phyloP scores from a whole-genome alignment of 331 rosid species.

The Erythrophleum ivorense region DNA sequence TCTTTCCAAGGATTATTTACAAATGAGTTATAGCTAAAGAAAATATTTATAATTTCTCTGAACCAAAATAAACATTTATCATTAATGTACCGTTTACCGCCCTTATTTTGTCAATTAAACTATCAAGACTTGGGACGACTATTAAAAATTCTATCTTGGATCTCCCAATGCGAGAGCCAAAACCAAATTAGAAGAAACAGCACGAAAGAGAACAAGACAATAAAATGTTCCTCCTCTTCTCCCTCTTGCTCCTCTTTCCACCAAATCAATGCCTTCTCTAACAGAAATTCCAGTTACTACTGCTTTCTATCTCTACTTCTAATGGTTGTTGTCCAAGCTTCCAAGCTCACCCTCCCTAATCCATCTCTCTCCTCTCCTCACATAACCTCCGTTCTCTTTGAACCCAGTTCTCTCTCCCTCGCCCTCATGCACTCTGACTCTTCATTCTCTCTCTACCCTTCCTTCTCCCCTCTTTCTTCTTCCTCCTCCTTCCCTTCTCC shows the following conservation, averaged over 20 bases:
- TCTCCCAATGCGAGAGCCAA: not conserved
- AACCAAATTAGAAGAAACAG: not conserved
- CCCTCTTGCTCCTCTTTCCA: not conserved
- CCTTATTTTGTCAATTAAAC: too few species aligned
- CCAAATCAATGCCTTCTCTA: conserved; percentile 21
- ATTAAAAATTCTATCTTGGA: conserved; percentile 4
- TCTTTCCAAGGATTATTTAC: too few species aligned
- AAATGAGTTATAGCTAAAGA: too few species aligned
- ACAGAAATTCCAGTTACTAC: not conserved
- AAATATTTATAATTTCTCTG: too few species aligned
- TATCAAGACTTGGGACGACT: not conserved
- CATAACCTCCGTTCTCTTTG: conserved; percentile 72
- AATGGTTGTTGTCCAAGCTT: conserved; percentile 25
- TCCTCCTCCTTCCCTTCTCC: conserved; percentile 52
- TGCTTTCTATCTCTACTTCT: not conserved
- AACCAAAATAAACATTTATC: too few species aligned
- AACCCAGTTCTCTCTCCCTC: conserved; percentile 78
- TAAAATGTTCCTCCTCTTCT: not conserved
- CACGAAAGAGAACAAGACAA: not conserved
- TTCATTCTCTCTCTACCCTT: conserved; percentile 82
- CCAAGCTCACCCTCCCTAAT: conserved; percentile 18
- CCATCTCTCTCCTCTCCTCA: conserved; percentile 59
- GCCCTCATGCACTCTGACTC: conserved; percentile 91
- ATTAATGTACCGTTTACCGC: too few species aligned
- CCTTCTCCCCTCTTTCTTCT: conserved; percentile 56